Evolutionary conservation across 306 rosid species (phyloP).

Genomic region (Medicago ruthenica): DNA sequence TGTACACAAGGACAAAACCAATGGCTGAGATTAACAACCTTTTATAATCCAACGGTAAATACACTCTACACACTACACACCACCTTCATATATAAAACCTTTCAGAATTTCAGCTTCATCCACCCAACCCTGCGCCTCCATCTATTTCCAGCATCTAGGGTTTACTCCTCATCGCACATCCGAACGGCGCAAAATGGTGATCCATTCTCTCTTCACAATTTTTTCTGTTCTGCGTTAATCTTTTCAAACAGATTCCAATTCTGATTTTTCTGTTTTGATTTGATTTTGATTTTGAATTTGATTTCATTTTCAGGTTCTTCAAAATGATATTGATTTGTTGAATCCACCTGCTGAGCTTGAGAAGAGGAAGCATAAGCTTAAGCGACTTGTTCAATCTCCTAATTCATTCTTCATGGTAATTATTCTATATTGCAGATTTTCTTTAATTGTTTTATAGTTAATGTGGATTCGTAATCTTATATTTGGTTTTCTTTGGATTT

Average conservation of each 20-base stretch:
- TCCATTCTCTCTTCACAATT: background rate
- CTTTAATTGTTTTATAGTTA: background rate
- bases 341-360: constrained; percentile 61
- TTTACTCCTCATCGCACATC: too few relatives aligned
- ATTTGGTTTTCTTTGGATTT: background rate
- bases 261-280: background rate
- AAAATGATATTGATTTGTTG: constrained; percentile 57
- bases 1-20: too few relatives aligned
- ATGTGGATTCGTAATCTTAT: background rate
- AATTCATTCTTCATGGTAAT: constrained; percentile 66
- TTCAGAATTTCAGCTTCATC: background rate
- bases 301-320: constrained; percentile 51
- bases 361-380: constrained; percentile 60
- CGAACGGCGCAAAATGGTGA: background rate
- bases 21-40: background rate
- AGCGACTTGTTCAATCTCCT: constrained; percentile 60
- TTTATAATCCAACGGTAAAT: background rate
- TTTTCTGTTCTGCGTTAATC: background rate
- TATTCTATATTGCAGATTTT: background rate
- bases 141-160: background rate
- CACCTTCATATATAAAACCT: background rate
- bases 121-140: background rate
- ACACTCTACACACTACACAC: background rate
- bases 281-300: background rate
- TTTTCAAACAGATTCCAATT: background rate